These are phyloP conservation scores for Nakataea oryzae DNA, from an alignment of 2,329 filamentous ascomycete species.

Conservation along the genomic window DNA sequence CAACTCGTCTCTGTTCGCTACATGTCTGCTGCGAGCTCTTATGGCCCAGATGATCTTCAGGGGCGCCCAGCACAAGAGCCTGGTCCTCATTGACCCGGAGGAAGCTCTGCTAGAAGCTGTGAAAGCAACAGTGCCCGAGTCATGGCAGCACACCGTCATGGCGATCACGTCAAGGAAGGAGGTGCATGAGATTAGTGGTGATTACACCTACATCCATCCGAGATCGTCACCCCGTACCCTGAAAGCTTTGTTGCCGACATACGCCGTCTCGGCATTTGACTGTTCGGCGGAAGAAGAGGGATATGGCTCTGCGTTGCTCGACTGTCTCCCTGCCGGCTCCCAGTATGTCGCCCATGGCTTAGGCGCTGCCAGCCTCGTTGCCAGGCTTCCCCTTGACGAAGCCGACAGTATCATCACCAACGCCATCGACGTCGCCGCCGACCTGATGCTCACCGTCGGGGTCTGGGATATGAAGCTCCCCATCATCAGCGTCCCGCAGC, in stretches of 20 bases:
- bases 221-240: conserved; percentile 16
- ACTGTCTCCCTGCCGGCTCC: conserved; percentile 15
- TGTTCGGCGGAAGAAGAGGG: conserved; percentile 16
- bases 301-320: conserved; percentile 16
- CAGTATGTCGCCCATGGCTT: conserved; percentile 10
- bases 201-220: conserved; percentile 14
- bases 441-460: conserved; percentile 5
- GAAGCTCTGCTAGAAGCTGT: conserved; percentile 12
- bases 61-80: conserved; percentile 3
- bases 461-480: conserved; percentile 9
- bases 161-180: not conserved
- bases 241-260: conserved; percentile 14
- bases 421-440: not conserved
- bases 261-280: conserved; percentile 18
- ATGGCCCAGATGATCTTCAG: conserved; percentile 10
- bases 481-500: conserved; percentile 13
- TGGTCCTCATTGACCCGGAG: conserved; percentile 24
- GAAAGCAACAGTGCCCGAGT: not conserved
- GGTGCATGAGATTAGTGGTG: not conserved
- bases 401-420: not conserved
- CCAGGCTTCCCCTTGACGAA: not conserved
- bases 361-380: no score
- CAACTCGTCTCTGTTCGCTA: conserved; percentile 12
- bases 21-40: conserved; percentile 14
- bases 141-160: not conserved